Evolutionary conservation across 2,329 filamentous ascomycete genomes (phyloP), one percentile per base, ranked within the genome.

Genomic region (Botrytis medusae): DNA sequence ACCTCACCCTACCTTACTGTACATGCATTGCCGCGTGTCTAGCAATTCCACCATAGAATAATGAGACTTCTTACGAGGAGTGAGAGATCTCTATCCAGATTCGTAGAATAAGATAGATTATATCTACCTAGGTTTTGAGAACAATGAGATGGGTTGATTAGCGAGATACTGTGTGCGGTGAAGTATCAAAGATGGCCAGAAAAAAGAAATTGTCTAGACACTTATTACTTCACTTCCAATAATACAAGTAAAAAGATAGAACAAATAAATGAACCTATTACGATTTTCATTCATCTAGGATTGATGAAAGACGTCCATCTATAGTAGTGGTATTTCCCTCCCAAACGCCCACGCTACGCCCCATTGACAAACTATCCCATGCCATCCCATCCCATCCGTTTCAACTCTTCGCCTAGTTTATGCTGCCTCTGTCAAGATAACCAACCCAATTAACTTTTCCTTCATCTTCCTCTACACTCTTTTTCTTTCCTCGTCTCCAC

Each of bases 401-500:
- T 54, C 64, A 68, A 22, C 46, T 22, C 64, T 44, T 69, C 25
- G 34, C n/a, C 65, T 42, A 57, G 32, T 42, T 51, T 25, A 25
- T 69, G n/a, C n/a, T n/a, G 34, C 18, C 40, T 46, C 48, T 16
- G 9, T 57, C 34, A 59, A 16, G 10, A 25, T 69, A 57, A 25
- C 48, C n/a, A 44, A 42, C 48, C 37, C 37, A 42, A 32, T 51
- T 69, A 25, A 42, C 48, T 16, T 42, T 42, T 57, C 20, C 8
- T 12, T 42, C 42, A 16, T 63, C 22, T n/a, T 8, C 37, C 40
- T 37, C 29, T 70, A 80, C 14, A 77, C 74, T n/a, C 79, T 67
- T 71, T 79, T 79, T 59, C 76, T 76, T 67, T 77, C 75, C 42
- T 79, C 77, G 25, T 72, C 73, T 22, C 77, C 76, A 44, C 75